These are phyloP conservation scores for Mycena latifolia DNA, from an alignment of 768 basidiomycete genomes.

Conservation along the genomic window DNA sequence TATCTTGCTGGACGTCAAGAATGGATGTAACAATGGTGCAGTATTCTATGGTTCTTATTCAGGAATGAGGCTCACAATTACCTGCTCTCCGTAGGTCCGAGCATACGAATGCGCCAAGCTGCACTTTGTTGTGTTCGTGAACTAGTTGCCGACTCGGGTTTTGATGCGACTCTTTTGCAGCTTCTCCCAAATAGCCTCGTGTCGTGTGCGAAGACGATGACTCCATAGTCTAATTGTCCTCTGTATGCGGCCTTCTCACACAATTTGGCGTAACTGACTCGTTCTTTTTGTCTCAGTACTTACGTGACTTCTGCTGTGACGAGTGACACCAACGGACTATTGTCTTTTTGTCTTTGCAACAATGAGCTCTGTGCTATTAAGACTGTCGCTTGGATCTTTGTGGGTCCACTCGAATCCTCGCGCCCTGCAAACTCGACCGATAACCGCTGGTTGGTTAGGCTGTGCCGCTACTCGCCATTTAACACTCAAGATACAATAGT, in stretches of 20 bases:
- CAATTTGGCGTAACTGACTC: conserved; percentile 10
- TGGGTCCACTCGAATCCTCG: conserved; percentile 27
- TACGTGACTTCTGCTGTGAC: conserved; percentile 18
- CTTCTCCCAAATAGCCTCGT: conserved; percentile 18
- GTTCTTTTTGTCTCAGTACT: conserved; percentile 25
- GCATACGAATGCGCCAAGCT: neutral
- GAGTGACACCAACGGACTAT: conserved; percentile 25
- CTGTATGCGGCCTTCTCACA: conserved; percentile 20
- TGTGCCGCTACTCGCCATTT: neutral
- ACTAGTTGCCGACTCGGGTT: neutral
- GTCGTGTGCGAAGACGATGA: conserved; percentile 12
- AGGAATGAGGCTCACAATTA: conserved; percentile 15
- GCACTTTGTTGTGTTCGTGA: conserved; percentile 23
- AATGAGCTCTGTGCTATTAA: conserved; percentile 24
- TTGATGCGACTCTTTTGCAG: conserved; percentile 23
- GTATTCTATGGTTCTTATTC: neutral
- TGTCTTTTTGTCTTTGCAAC: conserved; percentile 36
- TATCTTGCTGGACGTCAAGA: neutral
- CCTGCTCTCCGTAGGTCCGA: neutral
- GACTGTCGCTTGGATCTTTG: conserved; percentile 22
- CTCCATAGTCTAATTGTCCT: conserved; percentile 15
- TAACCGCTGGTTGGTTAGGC: conserved; percentile 29
- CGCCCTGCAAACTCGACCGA: conserved; percentile 7
- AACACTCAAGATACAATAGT: conserved; percentile 18
- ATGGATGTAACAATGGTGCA: neutral